These are phyloP conservation scores for Pyricularia sp. DNA, from an alignment of 2,329 filamentous ascomycete genomes.

Conservation along the genomic window DNA sequence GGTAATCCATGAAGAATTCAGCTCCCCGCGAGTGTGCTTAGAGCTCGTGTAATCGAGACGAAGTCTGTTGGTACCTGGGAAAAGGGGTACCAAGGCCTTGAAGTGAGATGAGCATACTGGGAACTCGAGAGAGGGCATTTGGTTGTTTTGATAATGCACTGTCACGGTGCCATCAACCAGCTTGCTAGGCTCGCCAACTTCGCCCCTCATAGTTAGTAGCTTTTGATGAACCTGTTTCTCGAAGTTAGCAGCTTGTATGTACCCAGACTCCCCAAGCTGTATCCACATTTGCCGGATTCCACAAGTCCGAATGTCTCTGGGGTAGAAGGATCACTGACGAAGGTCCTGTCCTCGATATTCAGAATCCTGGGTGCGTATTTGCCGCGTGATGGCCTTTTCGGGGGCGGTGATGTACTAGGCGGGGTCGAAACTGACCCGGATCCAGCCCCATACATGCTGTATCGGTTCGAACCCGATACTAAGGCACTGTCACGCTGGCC, in stretches of 20 bases:
- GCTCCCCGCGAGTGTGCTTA: conserved; percentile 24
- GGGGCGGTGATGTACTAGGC: neutral
- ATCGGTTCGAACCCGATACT: conserved; percentile 36
- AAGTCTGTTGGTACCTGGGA: conserved; percentile 80
- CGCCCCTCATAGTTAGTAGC: conserved; percentile 70
- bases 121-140: conserved; percentile 75
- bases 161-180: conserved; percentile 69
- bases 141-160: conserved; percentile 74
- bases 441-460: conserved; percentile 55
- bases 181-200: conserved; percentile 64
- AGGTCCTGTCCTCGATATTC: conserved; percentile 73
- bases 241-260: neutral
- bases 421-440: conserved; percentile 35
- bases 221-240: conserved; percentile 75
- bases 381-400: neutral
- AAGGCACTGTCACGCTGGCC: neutral
- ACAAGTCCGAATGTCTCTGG: neutral
- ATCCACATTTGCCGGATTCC: neutral
- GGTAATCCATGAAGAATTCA: conserved; percentile 68
- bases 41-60: conserved; percentile 82
- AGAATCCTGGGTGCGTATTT: conserved; percentile 69
- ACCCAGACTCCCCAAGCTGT: neutral
- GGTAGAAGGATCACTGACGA: conserved; percentile 49
- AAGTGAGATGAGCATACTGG: conserved; percentile 84
- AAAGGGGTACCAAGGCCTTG: conserved; percentile 84